These are phyloP conservation scores for Suillus variegatus DNA, from an alignment of 768 basidiomycete genomes.

Conservation along the genomic window DNA sequence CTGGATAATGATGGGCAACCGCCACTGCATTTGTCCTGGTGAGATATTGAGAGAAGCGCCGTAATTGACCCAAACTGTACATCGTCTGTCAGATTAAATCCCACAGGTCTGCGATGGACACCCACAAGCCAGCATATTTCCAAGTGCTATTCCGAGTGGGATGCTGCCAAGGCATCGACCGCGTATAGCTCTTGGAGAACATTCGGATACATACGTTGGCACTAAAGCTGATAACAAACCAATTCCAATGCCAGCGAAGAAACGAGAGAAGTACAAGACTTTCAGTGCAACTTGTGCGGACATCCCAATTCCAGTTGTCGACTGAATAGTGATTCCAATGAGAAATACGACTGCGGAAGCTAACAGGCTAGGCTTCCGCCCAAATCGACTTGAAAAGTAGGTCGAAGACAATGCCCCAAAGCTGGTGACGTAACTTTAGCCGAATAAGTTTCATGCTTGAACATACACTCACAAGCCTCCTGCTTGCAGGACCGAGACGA, in stretches of 20 bases:
- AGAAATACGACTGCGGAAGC: conserved; percentile 33
- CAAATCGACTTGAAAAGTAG: conserved; percentile 33
- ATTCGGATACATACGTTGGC: conserved; percentile 41
- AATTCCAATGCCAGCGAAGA: conserved; percentile 51
- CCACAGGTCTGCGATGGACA: conserved; percentile 2
- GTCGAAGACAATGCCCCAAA: conserved; percentile 31
- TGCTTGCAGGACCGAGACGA: conserved; percentile 39
- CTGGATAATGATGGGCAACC: conserved; percentile 37
- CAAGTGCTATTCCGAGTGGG: conserved; percentile 34
- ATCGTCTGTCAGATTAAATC: background rate
- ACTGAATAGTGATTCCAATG: conserved; percentile 36
- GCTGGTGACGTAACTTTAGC: conserved; percentile 10
- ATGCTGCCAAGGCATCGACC: conserved; percentile 38
- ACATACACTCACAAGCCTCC: conserved; percentile 30
- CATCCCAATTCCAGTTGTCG: conserved; percentile 34
- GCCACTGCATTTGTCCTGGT: conserved; percentile 36
- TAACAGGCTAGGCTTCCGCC: conserved; percentile 36
- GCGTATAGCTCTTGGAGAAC: conserved; percentile 37
- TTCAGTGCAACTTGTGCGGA: conserved; percentile 26
- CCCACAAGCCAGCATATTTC: conserved; percentile 38
- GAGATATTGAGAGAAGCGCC: conserved; percentile 28
- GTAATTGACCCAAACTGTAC: conserved; percentile 40
- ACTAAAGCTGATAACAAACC: conserved; percentile 38
- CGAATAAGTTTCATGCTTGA: no score
- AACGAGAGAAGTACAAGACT: conserved; percentile 38